phyloP scores from a whole-genome alignment of 495 filamentous ascomycete species.

The Aspergillus campestris region DNA sequence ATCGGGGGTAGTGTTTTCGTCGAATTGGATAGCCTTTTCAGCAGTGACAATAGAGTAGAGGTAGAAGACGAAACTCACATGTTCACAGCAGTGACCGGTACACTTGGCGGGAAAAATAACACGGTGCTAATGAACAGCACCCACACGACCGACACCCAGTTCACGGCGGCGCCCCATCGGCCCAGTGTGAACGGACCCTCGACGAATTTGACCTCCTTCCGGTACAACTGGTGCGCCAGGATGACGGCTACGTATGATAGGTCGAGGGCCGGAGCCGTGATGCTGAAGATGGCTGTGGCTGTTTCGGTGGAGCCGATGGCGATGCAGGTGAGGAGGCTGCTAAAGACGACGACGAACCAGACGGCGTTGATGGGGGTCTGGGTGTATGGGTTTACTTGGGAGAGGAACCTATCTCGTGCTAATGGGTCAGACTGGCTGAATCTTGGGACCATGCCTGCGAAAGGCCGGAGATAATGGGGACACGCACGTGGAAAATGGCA shows the following conservation, averaged over 20 bases:
- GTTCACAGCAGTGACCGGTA: slow-evolving; percentile 54
- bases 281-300: slow-evolving; percentile 60
- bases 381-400: slow-evolving; percentile 48
- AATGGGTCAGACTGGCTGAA: too few species aligned
- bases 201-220: slow-evolving; percentile 47
- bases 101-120: slow-evolving; percentile 55
- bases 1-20: not conserved
- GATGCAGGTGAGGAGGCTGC: slow-evolving; percentile 52
- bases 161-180: slow-evolving; percentile 49
- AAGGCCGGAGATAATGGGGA: not conserved
- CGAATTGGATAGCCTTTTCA: not conserved
- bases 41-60: not conserved
- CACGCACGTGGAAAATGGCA: slow-evolving; percentile 55
- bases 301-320: slow-evolving; percentile 62
- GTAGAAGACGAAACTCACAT: slow-evolving; percentile 35
- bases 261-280: slow-evolving; percentile 63
- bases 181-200: slow-evolving; percentile 60
- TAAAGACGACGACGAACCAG: slow-evolving; percentile 63
- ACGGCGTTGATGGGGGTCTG: slow-evolving; percentile 61
- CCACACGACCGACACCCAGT: slow-evolving; percentile 54
- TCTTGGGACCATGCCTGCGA: too few species aligned
- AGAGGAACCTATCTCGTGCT: slow-evolving; percentile 37
- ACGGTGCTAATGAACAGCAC: slow-evolving; percentile 60
- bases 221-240: slow-evolving; percentile 53
- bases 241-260: slow-evolving; percentile 63